phyloP scores from a whole-genome alignment of 2,329 filamentous ascomycete species.

The Beauveria caledonica region DNA sequence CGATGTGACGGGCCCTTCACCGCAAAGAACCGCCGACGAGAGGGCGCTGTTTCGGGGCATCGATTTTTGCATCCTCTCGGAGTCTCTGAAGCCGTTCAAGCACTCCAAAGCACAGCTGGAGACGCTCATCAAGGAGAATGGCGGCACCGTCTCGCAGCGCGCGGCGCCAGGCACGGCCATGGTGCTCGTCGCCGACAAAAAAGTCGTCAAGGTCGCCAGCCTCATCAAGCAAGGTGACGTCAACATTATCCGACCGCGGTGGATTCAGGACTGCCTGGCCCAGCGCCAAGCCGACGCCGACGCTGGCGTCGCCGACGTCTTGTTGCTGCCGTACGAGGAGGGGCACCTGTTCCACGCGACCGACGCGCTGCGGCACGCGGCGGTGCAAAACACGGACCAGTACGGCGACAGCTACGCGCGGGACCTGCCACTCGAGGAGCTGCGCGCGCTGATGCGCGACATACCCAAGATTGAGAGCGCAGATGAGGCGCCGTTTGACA shows the following conservation, averaged over 20 bases:
- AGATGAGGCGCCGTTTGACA: slow-evolving; percentile 32
- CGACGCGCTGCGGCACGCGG: slow-evolving; percentile 43
- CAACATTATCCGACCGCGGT: slow-evolving; percentile 69
- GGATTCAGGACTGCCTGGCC: slow-evolving; percentile 76
- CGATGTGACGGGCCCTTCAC: slow-evolving; percentile 29
- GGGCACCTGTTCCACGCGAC: slow-evolving; percentile 65
- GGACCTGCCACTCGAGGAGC: slow-evolving; percentile 56
- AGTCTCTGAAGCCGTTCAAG: slow-evolving; percentile 60
- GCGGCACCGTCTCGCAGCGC: slow-evolving; percentile 70
- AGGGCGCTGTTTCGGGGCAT: slow-evolving; percentile 65
- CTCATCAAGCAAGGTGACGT: slow-evolving; percentile 63
- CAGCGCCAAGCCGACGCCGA: slow-evolving; percentile 25
- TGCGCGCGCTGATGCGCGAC: slow-evolving; percentile 41
- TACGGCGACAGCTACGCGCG: slow-evolving; percentile 79
- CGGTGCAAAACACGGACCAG: slow-evolving; percentile 59
- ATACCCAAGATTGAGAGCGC: slow-evolving; percentile 41
- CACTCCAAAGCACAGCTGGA: slow-evolving; percentile 75
- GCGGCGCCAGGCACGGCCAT: slow-evolving; percentile 54
- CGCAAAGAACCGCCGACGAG: slow-evolving; percentile 44
- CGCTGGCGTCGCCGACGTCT: slow-evolving; percentile 32
- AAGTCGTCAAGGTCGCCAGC: slow-evolving; percentile 72
- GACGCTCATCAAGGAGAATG: slow-evolving; percentile 71
- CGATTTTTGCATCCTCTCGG: slow-evolving; percentile 77
- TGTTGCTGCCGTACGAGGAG: slow-evolving; percentile 55
- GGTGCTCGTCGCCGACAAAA: slow-evolving; percentile 72